Base-by-base conservation (phyloP, 208 protist genomes). In the Leishmania martiniquensis region DNA sequence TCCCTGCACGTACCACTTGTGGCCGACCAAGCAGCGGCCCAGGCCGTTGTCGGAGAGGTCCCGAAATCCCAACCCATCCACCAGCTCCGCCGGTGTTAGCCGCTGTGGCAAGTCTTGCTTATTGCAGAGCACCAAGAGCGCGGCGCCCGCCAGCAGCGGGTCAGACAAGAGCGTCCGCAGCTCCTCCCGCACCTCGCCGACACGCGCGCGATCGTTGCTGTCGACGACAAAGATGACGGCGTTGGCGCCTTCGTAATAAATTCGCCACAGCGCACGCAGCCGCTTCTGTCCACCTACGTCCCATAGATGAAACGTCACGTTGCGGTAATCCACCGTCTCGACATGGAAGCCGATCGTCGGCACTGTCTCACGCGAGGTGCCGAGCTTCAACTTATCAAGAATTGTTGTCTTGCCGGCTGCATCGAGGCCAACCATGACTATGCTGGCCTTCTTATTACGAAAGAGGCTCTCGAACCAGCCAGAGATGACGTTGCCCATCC, bases 311-410 rank as follows among this genome's bases (percentile, higher is more conserved):
- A 99, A 99, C 47, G 89, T 98, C 54, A 99, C 96, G 70, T 99
- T 99, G 79, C 99, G 98, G 89, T 99, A 99, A 77, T 99, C 89
- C 44, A 99, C 97, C 22, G 90, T 97, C 68, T 99, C 98, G 6
- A 99, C 97, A 83, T 99, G 99, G 85, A 99, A 98, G 37, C 98
- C 97, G 68, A 99, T 99, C 17, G 99, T 99, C 10, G 98, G 98
- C 34, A 99, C 98, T 25, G 99, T 99, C 39, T 97, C 98, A 25
- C 98, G 97, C 4, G 98, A 84, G 79, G 99, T 90, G 55, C 97
- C 98, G 37, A 99, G 92, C 85, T 99, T 99, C 10, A 99, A 84
- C 78, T 99, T 99, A 80, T 99, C 98, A 1, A 99, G 88, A 73
- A 99, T 98, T 1, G 98, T 98, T 39, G 99, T 99, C 87, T 99